These are phyloP conservation scores for Zhuliangozyma parablackwelliae DNA, from an alignment of 1,139 yeast species.

Conservation along the genomic window DNA sequence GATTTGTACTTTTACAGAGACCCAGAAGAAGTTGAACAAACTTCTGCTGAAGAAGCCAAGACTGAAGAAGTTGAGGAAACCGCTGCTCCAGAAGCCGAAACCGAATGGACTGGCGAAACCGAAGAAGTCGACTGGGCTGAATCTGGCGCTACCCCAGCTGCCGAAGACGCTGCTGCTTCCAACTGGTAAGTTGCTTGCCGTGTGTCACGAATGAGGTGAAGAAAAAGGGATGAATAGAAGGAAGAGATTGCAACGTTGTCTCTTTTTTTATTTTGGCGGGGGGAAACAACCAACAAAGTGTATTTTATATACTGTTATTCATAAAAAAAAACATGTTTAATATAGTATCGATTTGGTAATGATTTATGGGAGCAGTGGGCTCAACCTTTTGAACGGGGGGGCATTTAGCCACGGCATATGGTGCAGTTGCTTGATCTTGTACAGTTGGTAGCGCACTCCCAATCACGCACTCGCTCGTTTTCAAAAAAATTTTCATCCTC, in stretches of 20 bases:
- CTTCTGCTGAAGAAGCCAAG: constrained; percentile 63
- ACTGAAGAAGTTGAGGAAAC: constrained; percentile 49
- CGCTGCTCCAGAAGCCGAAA: constrained; percentile 46
- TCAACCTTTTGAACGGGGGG: too few species aligned
- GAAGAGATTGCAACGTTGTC: constrained; percentile 3
- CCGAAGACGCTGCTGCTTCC: constrained; percentile 74
- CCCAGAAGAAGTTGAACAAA: constrained; percentile 98
- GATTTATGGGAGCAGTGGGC: not conserved
- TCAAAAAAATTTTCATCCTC: constrained; percentile 1
- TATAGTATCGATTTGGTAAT: too few species aligned
- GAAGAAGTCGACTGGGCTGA: constrained; percentile 64
- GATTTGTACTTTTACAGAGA: constrained; percentile 99
- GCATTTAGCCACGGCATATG: too few species aligned
- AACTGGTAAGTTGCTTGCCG: constrained; percentile 33
- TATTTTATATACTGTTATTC: not conserved
- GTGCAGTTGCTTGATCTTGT: too few species aligned
- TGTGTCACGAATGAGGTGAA: constrained; percentile 5
- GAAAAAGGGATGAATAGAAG: constrained; percentile 1
- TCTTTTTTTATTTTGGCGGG: not conserved
- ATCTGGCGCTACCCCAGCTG: constrained; percentile 65
- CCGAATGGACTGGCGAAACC: constrained; percentile 54
- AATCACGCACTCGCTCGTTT: too few species aligned
- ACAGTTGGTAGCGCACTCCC: too few species aligned
- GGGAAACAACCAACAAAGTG: not conserved
- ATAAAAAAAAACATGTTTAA: not conserved